Conservation (phyloP, 2,329 filamentous ascomycete species). For the Venturia effusa region DNA sequence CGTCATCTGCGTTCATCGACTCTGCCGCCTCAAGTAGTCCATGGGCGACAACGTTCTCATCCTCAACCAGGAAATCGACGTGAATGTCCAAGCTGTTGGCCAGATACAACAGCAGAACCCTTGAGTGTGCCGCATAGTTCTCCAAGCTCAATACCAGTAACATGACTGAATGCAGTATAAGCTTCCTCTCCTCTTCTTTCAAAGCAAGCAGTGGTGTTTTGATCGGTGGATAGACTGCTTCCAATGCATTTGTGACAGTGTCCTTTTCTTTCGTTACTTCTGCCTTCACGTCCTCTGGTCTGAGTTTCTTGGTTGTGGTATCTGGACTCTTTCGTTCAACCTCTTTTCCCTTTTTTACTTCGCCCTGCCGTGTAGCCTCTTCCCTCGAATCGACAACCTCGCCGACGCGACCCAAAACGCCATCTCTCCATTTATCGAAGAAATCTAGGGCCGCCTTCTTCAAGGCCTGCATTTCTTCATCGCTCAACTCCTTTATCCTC, state of each 20-base stretch:
- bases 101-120: conserved; percentile 59
- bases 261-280: conserved; percentile 14
- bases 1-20: conserved; percentile 65
- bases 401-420: conserved; percentile 57
- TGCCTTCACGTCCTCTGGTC: conserved; percentile 18
- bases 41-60: conserved; percentile 65
- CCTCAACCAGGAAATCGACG: conserved; percentile 50
- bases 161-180: conserved; percentile 62
- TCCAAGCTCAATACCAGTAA: conserved; percentile 66
- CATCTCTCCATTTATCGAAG: conserved; percentile 72
- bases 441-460: conserved; percentile 58
- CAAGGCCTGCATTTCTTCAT: conserved; percentile 48
- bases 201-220: conserved; percentile 50
- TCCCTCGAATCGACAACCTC: conserved; percentile 45
- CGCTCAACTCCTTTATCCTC: conserved; percentile 37
- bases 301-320: conserved; percentile 15
- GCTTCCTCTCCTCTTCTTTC: conserved; percentile 48
- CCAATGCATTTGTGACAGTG: conserved; percentile 28
- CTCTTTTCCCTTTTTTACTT: conserved; percentile 25
- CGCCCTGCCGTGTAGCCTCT: conserved; percentile 18
- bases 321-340: conserved; percentile 24
- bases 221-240: conserved; percentile 30
- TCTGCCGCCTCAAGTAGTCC: conserved; percentile 66
- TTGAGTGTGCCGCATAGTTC: conserved; percentile 64
- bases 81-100: conserved; percentile 62